A percentile compares a stretch with the other conserved stretches of the same genome.
Evolutionary conservation across 345 rosid species (phyloP).

Genomic region (Tarenaya hassleriana): DNA sequence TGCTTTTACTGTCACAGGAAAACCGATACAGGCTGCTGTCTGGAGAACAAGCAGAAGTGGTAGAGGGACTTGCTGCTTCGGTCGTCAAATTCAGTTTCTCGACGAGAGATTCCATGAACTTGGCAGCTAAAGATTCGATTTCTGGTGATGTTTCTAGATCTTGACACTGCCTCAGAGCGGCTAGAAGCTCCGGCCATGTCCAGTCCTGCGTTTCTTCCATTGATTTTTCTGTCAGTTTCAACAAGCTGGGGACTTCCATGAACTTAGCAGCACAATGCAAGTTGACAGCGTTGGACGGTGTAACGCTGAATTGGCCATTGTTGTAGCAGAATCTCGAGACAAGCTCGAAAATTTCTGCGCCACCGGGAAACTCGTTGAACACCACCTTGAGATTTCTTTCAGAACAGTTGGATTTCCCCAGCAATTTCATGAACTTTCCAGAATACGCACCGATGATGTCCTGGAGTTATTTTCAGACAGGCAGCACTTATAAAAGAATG

Average conservation of each 20-base stretch:
- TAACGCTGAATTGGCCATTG: slow-evolving; percentile 41
- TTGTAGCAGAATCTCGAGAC: slow-evolving; percentile 75
- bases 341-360: slow-evolving; percentile 67
- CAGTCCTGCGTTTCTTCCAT: slow-evolving; percentile 57
- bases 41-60: slow-evolving; percentile 64
- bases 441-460: slow-evolving; percentile 54
- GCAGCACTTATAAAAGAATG: too few relatives aligned
- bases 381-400: slow-evolving; percentile 52
- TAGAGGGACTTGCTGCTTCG: slow-evolving; percentile 72
- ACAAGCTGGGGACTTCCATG: slow-evolving; percentile 58
- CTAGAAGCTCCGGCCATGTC: slow-evolving; percentile 80
- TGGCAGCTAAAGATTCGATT: slow-evolving; percentile 38
- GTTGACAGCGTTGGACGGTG: slow-evolving; percentile 45
- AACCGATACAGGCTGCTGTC: slow-evolving; percentile 70
- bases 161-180: slow-evolving; percentile 61
- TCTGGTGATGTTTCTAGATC: slow-evolving; percentile 34
- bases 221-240: slow-evolving; percentile 56
- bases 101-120: slow-evolving; percentile 52
- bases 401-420: slow-evolving; percentile 46
- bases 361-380: slow-evolving; percentile 87
- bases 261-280: slow-evolving; percentile 66
- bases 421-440: slow-evolving; percentile 52
- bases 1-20: slow-evolving; percentile 76
- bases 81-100: slow-evolving; percentile 43
- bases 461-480: slow-evolving; percentile 53